phyloP scores from a whole-genome alignment of 257 asterid genomes.

The Jasminum sambac region DNA sequence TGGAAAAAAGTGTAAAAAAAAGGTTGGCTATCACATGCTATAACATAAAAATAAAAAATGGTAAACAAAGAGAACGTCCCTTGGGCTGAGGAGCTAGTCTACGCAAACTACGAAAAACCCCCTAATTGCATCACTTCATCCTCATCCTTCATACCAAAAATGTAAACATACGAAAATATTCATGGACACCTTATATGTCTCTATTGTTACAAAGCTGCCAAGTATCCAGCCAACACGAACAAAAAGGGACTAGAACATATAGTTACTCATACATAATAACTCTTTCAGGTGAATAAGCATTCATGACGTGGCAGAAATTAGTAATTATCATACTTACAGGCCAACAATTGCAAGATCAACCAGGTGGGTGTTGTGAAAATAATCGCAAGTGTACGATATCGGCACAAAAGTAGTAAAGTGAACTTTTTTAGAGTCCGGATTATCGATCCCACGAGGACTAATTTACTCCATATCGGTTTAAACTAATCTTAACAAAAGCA shows the following conservation, averaged over 20 bases:
- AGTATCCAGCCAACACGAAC: background rate
- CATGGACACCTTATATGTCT: background rate
- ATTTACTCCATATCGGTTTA: too few relatives aligned
- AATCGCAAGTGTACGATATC: too few relatives aligned
- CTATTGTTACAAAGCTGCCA: slow-evolving; percentile 11
- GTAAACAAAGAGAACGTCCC: slow-evolving; percentile 1
- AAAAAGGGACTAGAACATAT: background rate
- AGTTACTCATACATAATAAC: background rate
- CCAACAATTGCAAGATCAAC: slow-evolving; percentile 81
- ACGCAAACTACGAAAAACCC: slow-evolving; percentile 8
- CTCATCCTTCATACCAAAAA: slow-evolving; percentile 4
- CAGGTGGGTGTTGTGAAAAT: too few relatives aligned
- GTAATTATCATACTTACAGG: slow-evolving; percentile 61
- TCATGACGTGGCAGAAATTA: slow-evolving; percentile 18
- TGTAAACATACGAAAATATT: slow-evolving; percentile 1
- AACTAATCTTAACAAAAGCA: too few relatives aligned
- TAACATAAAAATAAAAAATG: background rate
- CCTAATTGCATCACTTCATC: background rate
- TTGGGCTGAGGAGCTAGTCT: slow-evolving; percentile 7
- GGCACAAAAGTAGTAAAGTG: too few relatives aligned
- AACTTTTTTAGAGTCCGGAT: too few relatives aligned
- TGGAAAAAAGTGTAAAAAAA: too few relatives aligned
- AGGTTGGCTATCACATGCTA: too few relatives aligned
- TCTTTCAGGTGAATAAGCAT: slow-evolving; percentile 9
- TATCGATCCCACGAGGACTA: too few relatives aligned